Base-by-base conservation (phyloP, 2,329 filamentous ascomycete genomes). In the Purpureocillium lavendulum region DNA sequence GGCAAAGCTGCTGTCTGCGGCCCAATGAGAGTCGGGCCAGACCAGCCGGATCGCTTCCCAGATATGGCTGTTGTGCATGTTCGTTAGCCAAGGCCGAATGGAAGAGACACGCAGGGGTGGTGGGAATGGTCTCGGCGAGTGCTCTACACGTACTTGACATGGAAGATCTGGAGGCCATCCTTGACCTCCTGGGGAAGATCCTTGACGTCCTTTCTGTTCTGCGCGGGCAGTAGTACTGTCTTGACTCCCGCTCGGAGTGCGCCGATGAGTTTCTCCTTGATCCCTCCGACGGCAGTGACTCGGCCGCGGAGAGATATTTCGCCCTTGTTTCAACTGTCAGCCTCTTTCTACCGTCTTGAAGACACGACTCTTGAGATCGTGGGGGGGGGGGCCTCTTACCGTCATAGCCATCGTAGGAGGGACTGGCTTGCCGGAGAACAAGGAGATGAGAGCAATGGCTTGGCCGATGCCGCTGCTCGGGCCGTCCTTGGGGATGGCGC, bases 251-350 rank as follows among this genome's bases (percentile, higher is more conserved):
- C 92, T 40, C 90, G 77, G 56, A 94, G 71, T 8, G 92, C 92
- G 16, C 92, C 92, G 56, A 98, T 97, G 39, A 97, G 73, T 64
- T 98, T 98, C 76, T 98, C 90, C 66, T 97, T 96, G 67, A 98
- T 97, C 14, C 92, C 92, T 39, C 92, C 92, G 29, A 98, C 92
- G 18, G 90, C 87, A 64, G 92, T 87, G 41, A 98, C 84, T 48
- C 88, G 80, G 16, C 92, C 92, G 32, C 92, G 78, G 18, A 98
- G 77, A 41, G 84, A 87, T 45, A 82, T 79, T 55, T 82, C 79
- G 46, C 78, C 77, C 73, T n/a, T 77, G 58, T 61, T 41, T 35
- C 40, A 49, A 49, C 38, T 35, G 45, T 40, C 24, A 45, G 34
- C 29, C 7, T 30, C 13, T 13, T 7, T 26, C 21, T 26, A 26